Evolutionary conservation across 108 stramenopile species (phyloP), one percentile per base, ranked within the genome.

Genomic region (Discostella pseudostelligera): DNA sequence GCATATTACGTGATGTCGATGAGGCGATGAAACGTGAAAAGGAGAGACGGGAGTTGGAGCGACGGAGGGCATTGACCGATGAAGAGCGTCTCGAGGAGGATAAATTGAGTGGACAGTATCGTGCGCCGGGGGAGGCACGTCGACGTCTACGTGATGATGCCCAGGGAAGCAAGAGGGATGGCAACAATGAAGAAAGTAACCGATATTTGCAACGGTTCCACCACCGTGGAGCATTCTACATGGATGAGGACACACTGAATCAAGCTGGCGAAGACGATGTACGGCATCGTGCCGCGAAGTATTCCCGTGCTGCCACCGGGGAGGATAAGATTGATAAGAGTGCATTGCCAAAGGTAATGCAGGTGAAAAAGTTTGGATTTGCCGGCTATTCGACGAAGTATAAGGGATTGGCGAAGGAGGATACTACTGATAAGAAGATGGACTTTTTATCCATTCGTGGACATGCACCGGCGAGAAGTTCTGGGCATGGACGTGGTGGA

Each of bases 181-280:
- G 88, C 17, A 14, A 36, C 32, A 39, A 46, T 17, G 67, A 47
- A 22, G 84, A 87, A 57, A 50, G 62, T 51, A 65, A 69, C 8
- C 32, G 24, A 7, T 88, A 86, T 67, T 66, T 96, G 70, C 96
- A 99, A 64, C 87, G 95, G 44, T 99, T 92, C 64, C 91, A 93
- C 78, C 98, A 99, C 70, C 84, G 94, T 48, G 98, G 98, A 7
- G 97, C 95, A n/a, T 99, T 96, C 67, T 99, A 96, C 74, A 96
- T 99, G 95, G 96, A 97, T 62, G 93, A 97, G 13, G 90, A 92
- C 39, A 92, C 93, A 39, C 61, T 93, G 55, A 66, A 86, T n/a
- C 42, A 80, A 59, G 81, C 80, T 32, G 76, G 79, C 32, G 40
- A 77, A 39, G 78, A 88, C 56, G 98, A 98, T 76, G 94, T 98